Evolutionary conservation across 2,329 filamentous ascomycete genomes (phyloP).

Genomic region (Diaporthe sp.): DNA sequence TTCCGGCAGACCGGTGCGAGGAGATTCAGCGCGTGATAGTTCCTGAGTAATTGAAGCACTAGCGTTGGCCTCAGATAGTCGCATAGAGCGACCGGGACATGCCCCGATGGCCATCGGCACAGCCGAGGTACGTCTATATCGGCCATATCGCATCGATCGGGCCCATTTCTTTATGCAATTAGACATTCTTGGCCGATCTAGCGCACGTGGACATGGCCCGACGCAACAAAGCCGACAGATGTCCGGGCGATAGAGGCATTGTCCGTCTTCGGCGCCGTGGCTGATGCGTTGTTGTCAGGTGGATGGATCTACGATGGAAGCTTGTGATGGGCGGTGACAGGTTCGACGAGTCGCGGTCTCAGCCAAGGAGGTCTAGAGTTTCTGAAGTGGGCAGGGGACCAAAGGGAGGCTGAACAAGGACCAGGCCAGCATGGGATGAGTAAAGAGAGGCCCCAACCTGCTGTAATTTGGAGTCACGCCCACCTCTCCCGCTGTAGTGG

Average conservation of each 20-base stretch:
- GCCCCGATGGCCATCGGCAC: constrained; percentile 5
- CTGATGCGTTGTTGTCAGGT: constrained; percentile 3
- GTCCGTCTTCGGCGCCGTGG: not conserved
- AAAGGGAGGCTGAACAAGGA: not conserved
- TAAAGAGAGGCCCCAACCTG: not conserved
- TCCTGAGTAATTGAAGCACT: not conserved
- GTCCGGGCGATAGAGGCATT: not conserved
- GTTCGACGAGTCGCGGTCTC: constrained; percentile 3
- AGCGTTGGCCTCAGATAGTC: not conserved
- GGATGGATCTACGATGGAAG: not conserved
- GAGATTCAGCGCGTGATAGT: not conserved
- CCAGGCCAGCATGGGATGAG: not conserved
- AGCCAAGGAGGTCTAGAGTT: not conserved
- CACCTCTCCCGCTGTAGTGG: not conserved
- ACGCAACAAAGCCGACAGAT: not conserved
- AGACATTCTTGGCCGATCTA: not conserved
- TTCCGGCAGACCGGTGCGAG: not conserved
- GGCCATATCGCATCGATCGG: not conserved
- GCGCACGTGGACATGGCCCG: not conserved
- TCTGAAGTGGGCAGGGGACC: not conserved
- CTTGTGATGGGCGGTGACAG: not conserved
- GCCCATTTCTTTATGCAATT: not conserved
- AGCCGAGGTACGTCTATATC: not conserved
- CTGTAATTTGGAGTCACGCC: not conserved
- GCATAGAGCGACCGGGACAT: not conserved